phyloP scores from a whole-genome alignment of 768 basidiomycete genomes.

The Russula compacta region DNA sequence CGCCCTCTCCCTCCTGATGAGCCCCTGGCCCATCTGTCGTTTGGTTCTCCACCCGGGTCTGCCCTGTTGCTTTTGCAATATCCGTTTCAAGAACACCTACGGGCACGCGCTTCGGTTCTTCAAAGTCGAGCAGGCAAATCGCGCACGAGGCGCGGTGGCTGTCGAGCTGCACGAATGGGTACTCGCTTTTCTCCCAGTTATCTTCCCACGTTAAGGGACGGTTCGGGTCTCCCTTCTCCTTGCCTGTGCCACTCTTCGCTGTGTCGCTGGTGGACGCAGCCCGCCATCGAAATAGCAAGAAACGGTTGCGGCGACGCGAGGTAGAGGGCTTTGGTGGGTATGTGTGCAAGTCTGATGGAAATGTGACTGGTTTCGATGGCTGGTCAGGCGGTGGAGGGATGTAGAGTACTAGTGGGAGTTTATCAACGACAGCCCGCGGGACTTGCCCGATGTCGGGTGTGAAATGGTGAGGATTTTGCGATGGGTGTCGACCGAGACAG shows the following conservation, averaged over 20 bases:
- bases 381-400: slow-evolving; percentile 65
- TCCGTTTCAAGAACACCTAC: slow-evolving; percentile 26
- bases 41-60: neutral
- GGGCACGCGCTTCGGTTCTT: slow-evolving; percentile 47
- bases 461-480: slow-evolving; percentile 64
- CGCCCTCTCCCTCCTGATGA: slow-evolving; percentile 28
- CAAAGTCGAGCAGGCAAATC: slow-evolving; percentile 79
- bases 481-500: slow-evolving; percentile 70
- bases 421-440: slow-evolving; percentile 60
- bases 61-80: neutral
- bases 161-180: slow-evolving; percentile 75
- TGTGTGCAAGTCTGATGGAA: slow-evolving; percentile 31
- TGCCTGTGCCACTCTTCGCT: slow-evolving; percentile 18
- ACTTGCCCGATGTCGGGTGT: slow-evolving; percentile 74
- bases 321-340: slow-evolving; percentile 50
- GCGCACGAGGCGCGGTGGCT: slow-evolving; percentile 79
- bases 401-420: slow-evolving; percentile 77
- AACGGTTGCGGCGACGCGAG: slow-evolving; percentile 44
- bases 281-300: slow-evolving; percentile 28
- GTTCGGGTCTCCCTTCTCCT: slow-evolving; percentile 9
- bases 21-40: slow-evolving; percentile 29
- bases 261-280: slow-evolving; percentile 7
- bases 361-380: slow-evolving; percentile 16
- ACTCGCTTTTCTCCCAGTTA: slow-evolving; percentile 65
- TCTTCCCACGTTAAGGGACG: slow-evolving; percentile 60